Evolutionary conservation across 257 asterid genomes (phyloP).

Genomic region (Penstemon newberryi): DNA sequence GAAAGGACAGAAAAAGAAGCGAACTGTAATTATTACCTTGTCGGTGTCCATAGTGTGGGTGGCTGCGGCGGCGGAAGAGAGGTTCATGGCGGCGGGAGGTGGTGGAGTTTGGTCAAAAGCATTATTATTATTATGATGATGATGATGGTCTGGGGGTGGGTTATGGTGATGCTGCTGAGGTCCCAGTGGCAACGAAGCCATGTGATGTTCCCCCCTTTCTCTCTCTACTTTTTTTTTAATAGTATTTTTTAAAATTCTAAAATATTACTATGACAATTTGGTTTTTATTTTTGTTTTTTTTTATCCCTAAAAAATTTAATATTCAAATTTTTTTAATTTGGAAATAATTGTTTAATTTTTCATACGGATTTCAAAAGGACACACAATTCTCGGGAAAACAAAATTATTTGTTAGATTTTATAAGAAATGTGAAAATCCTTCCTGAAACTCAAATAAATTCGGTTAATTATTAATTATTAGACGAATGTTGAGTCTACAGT

Average conservation of each 20-base stretch:
- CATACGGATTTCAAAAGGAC: too few relatives aligned
- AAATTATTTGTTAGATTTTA: too few relatives aligned
- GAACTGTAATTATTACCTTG: constrained; percentile 41
- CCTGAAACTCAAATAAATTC: too few relatives aligned
- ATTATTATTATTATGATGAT: constrained; percentile 25
- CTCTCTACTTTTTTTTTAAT: constrained; percentile 16
- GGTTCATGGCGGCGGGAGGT: constrained; percentile 53
- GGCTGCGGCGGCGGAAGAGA: constrained; percentile 31
- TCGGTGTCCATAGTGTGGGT: constrained; percentile 54
- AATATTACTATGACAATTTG: too few relatives aligned
- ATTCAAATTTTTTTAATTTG: background rate
- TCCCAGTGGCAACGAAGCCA: constrained; percentile 87
- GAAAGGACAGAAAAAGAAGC: background rate
- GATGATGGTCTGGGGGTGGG: constrained; percentile 50
- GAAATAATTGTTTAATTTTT: too few relatives aligned
- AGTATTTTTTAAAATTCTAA: background rate
- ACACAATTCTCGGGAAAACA: too few relatives aligned
- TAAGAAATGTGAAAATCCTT: too few relatives aligned
- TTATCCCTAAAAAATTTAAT: background rate
- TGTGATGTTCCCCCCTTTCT: constrained; percentile 42
- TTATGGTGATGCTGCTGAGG: constrained; percentile 59
- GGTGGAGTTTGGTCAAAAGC: constrained; percentile 50
- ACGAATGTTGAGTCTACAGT: too few relatives aligned
- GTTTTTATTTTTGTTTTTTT: background rate
- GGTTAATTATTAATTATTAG: too few relatives aligned